phyloP scores from a whole-genome alignment of 2,329 filamentous ascomycete species.

The Colletotrichum musicola region DNA sequence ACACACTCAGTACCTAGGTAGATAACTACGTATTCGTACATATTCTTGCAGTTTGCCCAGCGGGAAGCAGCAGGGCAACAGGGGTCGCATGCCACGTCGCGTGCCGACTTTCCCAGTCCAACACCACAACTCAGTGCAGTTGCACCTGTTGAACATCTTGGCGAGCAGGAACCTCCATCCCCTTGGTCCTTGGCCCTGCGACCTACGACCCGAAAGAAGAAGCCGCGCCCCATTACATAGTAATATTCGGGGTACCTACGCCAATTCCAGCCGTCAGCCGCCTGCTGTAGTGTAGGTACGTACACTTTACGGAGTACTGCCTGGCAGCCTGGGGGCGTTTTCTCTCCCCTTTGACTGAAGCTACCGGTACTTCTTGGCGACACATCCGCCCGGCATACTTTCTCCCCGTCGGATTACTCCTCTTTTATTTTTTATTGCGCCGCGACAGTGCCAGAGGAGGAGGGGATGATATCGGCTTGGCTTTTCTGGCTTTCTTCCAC shows the following conservation, averaged over 20 bases:
- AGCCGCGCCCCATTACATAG: constrained; percentile 1
- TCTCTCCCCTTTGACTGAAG: no score
- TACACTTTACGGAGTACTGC: no score
- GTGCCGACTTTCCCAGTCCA: constrained; percentile 36
- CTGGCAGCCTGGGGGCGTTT: no score
- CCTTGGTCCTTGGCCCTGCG: constrained; percentile 11
- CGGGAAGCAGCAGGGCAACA: constrained; percentile 24
- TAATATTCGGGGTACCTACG: no score
- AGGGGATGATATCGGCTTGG: background rate
- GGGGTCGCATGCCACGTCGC: constrained; percentile 36
- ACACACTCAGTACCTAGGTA: background rate
- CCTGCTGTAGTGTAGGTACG: background rate
- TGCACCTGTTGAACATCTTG: constrained; percentile 5
- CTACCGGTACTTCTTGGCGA: constrained; percentile 10
- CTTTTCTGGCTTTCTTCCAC: background rate
- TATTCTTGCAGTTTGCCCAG: constrained; percentile 11
- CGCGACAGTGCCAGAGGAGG: background rate
- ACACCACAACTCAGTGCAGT: background rate
- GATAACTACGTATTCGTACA: background rate
- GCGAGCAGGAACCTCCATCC: constrained; percentile 3
- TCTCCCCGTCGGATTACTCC: background rate
- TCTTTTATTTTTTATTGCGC: background rate
- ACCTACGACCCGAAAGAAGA: background rate
- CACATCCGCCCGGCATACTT: constrained; percentile 13
- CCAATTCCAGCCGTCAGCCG: background rate